Evolutionary conservation across 1,284 basidiomycete genomes (phyloP), one percentile per base, ranked within the genome.

Genomic region (Tylopilus orsonianus): DNA sequence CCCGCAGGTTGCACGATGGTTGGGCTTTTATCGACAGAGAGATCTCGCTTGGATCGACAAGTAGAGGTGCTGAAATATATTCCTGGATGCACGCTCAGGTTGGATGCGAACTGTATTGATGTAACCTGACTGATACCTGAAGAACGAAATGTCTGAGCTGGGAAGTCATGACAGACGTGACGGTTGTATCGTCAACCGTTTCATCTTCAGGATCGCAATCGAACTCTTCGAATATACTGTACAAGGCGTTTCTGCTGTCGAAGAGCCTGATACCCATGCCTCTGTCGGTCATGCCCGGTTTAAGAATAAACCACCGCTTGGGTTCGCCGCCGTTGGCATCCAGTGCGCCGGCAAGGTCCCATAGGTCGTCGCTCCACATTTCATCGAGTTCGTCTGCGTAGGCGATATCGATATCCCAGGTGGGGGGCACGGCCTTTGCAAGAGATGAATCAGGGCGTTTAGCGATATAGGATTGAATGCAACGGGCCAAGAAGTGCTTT

Each of bases 301-400:
- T 99, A 45, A 99, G 70, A 49, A 97, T 95, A 78, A 85, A 97
- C 93, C 94, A 93, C 52, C 73, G 81, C 7, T 68, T 58, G 1
- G 70, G 65, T 32, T 67, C 38, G 6, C 18, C 20, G 12, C 64
- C 23, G 19, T 58, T 43, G 12, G 36, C 66, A 23, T 83, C 77
- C 27, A 97, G 75, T 23, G 77, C 72, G 46, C 80, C 71, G 3
- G 78, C 81, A 9, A 99, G 78, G 47, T 97, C 94, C 75, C 87
- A 99, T 22, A 99, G 76, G 53, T 99, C 97, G 65, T 99, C 96
- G 40, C 82, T 71, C 78, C 95, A 90, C 62, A 95, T 75, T 67
- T 98, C 97, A 59, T 98, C 94, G 9, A 99, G 78, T 62, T 99
- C 96, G 68, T 99, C 96, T 1, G 89, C 89, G 64, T 90, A 96